A percentile compares a stretch with the other conserved stretches of the same genome.
Conservation (phyloP, 495 filamentous ascomycete species). For the Entonaema liquescens region DNA sequence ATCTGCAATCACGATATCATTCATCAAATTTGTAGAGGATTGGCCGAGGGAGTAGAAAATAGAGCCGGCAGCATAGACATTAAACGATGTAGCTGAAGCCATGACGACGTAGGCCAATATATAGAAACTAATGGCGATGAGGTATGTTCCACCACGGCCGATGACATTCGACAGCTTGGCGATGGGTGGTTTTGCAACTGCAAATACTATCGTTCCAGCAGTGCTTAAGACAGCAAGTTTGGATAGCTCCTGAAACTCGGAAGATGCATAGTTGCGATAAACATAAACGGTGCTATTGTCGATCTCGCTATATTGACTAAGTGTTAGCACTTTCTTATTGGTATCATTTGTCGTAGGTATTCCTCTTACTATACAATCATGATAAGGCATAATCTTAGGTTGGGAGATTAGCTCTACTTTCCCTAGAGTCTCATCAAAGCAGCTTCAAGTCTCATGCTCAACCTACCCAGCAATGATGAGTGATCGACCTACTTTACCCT, state of each 20-base stretch:
- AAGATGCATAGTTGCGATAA: slow-evolving; percentile 58
- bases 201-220: slow-evolving; percentile 55
- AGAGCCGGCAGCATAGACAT: slow-evolving; percentile 55
- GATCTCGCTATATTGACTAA: slow-evolving; percentile 45
- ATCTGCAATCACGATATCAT: slow-evolving; percentile 58
- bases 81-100: slow-evolving; percentile 55
- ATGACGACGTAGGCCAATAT: slow-evolving; percentile 58
- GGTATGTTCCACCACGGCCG: slow-evolving; percentile 57
- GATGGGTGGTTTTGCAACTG: slow-evolving; percentile 57
- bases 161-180: slow-evolving; percentile 60
- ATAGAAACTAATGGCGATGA: slow-evolving; percentile 55
- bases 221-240: slow-evolving; percentile 55
- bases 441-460: background rate
- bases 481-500: slow-evolving; percentile 55
- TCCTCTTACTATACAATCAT: slow-evolving; percentile 58
- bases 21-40: slow-evolving; percentile 57
- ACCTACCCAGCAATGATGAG: slow-evolving; percentile 55
- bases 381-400: slow-evolving; percentile 49
- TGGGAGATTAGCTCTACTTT: slow-evolving; percentile 41
- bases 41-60: slow-evolving; percentile 58
- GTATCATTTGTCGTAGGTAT: background rate
- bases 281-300: slow-evolving; percentile 59
- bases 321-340: slow-evolving; percentile 8
- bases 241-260: slow-evolving; percentile 54
- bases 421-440: background rate